Base-by-base conservation (phyloP, 306 rosid species). In the Vigna mungo region DNA sequence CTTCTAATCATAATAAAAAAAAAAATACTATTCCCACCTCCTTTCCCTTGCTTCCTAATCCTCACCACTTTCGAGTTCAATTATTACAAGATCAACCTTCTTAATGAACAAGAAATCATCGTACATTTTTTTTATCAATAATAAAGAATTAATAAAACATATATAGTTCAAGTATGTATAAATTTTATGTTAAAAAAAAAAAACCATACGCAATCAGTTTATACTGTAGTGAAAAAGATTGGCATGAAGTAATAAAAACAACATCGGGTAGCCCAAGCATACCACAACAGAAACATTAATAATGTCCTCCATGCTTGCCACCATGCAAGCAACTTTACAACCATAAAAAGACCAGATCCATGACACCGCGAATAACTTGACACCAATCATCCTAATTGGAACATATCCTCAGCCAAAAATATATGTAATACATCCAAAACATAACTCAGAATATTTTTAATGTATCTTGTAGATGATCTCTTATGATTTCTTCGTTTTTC, bases 251-350 rank as follows among this genome's bases (percentile, higher is more conserved):
- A 37, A 23, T 43, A 30, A 21, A 43, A 34, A 73, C 59, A 49
- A 80, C 98, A 89, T 92, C 82, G 85, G 96, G 92, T 78, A n/a
- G n/a, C n/a, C n/a, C n/a, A n/a, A n/a, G n/a, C n/a, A n/a, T n/a
- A 92, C 70, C 4, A 92, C 86, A 71, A 96, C 91, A 51, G 96
- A 87, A 79, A 90, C 94, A 81, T 25, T 48, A 63, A 89, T 48
- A 63, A 89, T 87, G 56, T 74, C 96, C 78, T 90, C 80, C 83
- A 80, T 48, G 84, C 86, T 82, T 84, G 96, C 97, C 67, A 91
- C 97, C 98, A 94, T 90, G 80, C 98, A 94, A 81, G 93, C 89
- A 76, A 94, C 93, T 83, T 97, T 94, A 82, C 83, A 82, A 68
- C 67, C 75, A 84, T 37, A 17, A 74, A 41, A 41, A 18, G 30